Base-by-base conservation (phyloP, 2,329 filamentous ascomycete genomes). In the Endocalyx cinctus region DNA sequence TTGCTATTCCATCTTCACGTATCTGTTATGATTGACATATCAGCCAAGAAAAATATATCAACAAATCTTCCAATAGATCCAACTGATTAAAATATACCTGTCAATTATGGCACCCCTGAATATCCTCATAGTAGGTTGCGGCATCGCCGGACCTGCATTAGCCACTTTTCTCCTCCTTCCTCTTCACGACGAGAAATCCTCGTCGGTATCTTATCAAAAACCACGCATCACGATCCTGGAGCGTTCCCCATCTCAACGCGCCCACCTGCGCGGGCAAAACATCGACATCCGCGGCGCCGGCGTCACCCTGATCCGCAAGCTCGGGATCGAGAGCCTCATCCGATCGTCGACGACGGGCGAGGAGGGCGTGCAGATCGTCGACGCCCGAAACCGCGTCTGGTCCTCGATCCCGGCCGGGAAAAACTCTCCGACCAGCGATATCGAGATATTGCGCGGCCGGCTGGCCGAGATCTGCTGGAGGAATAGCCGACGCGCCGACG, bases 141-240 rank as follows among this genome's bases (percentile, higher is more conserved):
- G 61, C n/a, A 54, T 64, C 31, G 54, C 56, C 12, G 63, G 62
- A 8, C 58, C 61, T 8, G 54, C 64, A 4, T 45, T 70, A 4
- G 66, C 66, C 15, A 62, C 58, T 45, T 64, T 63, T 44, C 59
- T 73, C 15, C 31, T 39, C 27, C 37, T 26, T 28, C 26, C 31
- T 10, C 42, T 48, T 46, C 19, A 47, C 47, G 41, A 33, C 34
- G n/a, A n/a, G n/a, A n/a, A n/a, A n/a, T n/a, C n/a, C n/a, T n/a
- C n/a, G n/a, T n/a, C n/a, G n/a, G n/a, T n/a, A n/a, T n/a, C n/a
- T n/a, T n/a, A n/a, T n/a, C n/a, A n/a, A n/a, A n/a, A n/a, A n/a
- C n/a, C n/a, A n/a, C n/a, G n/a, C n/a, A 59, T 69, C 41, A 69
- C 65, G 4, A 48, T 71, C 23, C 43, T 70, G 12, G 67, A 70